Evolutionary conservation across 1,139 yeast genomes (phyloP).

Genomic region (Wickerhamiella infanticola): DNA sequence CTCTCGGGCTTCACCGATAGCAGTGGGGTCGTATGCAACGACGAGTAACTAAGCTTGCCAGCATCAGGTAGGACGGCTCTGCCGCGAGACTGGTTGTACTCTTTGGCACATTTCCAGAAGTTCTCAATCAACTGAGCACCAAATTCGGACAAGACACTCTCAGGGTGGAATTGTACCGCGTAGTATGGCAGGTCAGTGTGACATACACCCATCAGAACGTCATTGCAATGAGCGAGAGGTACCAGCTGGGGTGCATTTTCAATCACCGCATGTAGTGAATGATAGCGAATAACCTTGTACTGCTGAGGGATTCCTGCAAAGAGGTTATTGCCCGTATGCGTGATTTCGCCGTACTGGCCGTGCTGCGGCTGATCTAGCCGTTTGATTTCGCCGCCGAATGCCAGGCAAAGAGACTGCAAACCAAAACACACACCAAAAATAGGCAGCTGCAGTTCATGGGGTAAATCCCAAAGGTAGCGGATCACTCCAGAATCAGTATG

Average conservation of each 20-base stretch:
- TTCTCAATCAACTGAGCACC: slow-evolving; percentile 48
- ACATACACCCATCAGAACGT: slow-evolving; percentile 63
- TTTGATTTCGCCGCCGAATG: slow-evolving; percentile 43
- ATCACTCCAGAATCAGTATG: slow-evolving; percentile 60
- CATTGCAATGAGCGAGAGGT: slow-evolving; percentile 16
- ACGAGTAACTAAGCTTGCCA: neutral
- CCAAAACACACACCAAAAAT: slow-evolving; percentile 88
- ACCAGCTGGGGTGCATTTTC: slow-evolving; percentile 11
- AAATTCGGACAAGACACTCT: slow-evolving; percentile 64
- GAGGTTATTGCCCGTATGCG: slow-evolving; percentile 21
- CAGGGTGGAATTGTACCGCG: slow-evolving; percentile 97
- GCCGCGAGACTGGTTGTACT: slow-evolving; percentile 21
- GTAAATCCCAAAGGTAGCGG: slow-evolving; percentile 32
- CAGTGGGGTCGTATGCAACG: neutral
- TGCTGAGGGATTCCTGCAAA: slow-evolving; percentile 28
- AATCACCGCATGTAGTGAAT: slow-evolving; percentile 50
- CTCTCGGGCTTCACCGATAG: neutral
- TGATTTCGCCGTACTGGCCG: slow-evolving; percentile 60
- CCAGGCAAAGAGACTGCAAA: slow-evolving; percentile 64
- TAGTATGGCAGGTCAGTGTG: slow-evolving; percentile 52
- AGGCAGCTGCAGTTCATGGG: slow-evolving; percentile 34
- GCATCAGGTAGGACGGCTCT: slow-evolving; percentile 1
- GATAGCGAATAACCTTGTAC: slow-evolving; percentile 72
- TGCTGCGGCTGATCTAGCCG: slow-evolving; percentile 52
- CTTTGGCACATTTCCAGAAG: slow-evolving; percentile 42